phyloP scores from a whole-genome alignment of 495 filamentous ascomycete species.

The Tuber indicum region DNA sequence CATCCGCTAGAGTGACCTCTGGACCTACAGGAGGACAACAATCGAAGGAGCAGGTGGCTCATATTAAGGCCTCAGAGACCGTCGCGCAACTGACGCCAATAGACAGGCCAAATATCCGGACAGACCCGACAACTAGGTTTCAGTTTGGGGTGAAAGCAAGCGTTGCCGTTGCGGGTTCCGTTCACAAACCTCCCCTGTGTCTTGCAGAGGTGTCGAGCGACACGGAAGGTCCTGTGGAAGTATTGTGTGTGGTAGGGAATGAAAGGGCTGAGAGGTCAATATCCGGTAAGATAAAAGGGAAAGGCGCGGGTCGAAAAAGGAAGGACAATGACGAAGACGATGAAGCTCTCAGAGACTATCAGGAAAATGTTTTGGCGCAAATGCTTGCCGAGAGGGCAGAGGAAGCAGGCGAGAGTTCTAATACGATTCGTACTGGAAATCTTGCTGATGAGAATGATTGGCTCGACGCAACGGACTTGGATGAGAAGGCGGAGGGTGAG shows the following conservation, averaged over 20 bases:
- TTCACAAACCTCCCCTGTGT: background rate
- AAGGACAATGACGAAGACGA: conserved; percentile 46
- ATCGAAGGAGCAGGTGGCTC: background rate
- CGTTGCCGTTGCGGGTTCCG: background rate
- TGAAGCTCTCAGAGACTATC: conserved; percentile 64
- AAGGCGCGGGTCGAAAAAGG: conserved; percentile 18
- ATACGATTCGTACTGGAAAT: conserved; percentile 41
- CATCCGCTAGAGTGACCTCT: background rate
- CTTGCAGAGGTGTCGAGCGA: background rate
- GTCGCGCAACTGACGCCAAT: background rate
- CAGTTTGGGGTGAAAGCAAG: background rate
- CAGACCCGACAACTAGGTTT: background rate
- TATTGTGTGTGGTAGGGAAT: background rate
- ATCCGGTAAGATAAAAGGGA: conserved; percentile 26
- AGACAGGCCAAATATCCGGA: background rate
- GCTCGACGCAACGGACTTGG: conserved; percentile 31
- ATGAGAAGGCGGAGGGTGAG: conserved; percentile 19
- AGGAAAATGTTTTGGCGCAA: conserved; percentile 56
- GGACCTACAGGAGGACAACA: background rate
- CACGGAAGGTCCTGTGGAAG: background rate
- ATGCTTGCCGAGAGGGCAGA: conserved; percentile 24
- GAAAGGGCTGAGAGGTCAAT: conserved; percentile 9
- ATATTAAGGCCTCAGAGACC: background rate
- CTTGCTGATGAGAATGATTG: conserved; percentile 47
- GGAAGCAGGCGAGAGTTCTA: conserved; percentile 5